These are phyloP conservation scores for Mytilinidion resinicola DNA, from an alignment of 495 filamentous ascomycete genomes.

Conservation along the genomic window DNA sequence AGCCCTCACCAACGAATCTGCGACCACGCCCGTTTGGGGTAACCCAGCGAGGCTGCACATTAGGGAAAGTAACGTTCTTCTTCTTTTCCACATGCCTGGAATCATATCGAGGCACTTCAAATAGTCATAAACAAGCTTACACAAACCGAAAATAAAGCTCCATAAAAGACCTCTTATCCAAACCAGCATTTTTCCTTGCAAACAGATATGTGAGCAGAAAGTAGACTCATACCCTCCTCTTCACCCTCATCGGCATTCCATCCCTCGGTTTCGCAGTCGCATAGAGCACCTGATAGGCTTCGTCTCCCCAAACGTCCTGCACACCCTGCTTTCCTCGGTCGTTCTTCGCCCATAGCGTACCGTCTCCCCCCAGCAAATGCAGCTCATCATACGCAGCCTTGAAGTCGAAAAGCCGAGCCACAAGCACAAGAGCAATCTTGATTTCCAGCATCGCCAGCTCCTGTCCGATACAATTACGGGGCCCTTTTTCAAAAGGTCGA, in stretches of 20 bases:
- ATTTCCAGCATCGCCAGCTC: conserved; percentile 34
- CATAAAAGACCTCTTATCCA: too few species aligned
- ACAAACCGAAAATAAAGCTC: too few species aligned
- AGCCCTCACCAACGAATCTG: too few species aligned
- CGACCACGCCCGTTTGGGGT: too few species aligned
- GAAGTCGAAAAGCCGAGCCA: conserved; percentile 28
- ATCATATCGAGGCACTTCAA: too few species aligned
- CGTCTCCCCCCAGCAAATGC: conserved; percentile 17
- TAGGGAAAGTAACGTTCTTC: too few species aligned
- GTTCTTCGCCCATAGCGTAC: conserved; percentile 16
- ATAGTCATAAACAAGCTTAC: too few species aligned
- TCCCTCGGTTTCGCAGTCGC: conserved; percentile 28
- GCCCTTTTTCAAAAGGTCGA: conserved; percentile 32
- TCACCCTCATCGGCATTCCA: conserved; percentile 29
- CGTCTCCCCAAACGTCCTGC: conserved; percentile 19
- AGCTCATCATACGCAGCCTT: conserved; percentile 24
- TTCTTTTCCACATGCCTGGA: too few species aligned
- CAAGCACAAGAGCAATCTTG: conserved; percentile 32
- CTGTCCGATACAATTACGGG: conserved; percentile 36
- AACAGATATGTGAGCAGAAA: too few species aligned
- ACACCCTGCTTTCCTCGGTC: conserved; percentile 12
- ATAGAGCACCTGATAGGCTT: conserved; percentile 29
- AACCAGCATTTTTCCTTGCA: too few species aligned
- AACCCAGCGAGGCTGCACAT: too few species aligned
- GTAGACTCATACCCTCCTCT: not conserved